phyloP scores from a whole-genome alignment of 331 rosid species.

The Acacia concinna region DNA sequence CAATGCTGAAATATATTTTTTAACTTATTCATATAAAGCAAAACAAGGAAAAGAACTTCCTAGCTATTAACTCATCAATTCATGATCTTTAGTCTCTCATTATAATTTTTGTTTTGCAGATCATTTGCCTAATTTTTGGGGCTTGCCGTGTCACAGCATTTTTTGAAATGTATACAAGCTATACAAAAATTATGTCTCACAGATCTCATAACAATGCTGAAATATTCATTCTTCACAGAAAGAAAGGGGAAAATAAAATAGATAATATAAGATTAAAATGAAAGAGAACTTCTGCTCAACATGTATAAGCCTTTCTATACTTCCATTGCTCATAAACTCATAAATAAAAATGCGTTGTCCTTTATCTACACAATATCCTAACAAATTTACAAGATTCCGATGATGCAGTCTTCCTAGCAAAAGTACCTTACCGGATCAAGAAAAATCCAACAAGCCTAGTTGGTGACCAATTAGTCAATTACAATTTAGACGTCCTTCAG shows the following conservation, averaged over 20 bases:
- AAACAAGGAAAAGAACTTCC: not conserved
- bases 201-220: not conserved
- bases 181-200: not conserved
- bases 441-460: not conserved
- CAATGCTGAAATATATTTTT: not conserved
- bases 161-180: not conserved
- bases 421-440: constrained; percentile 38
- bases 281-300: constrained; percentile 35
- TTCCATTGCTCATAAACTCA: constrained; percentile 72
- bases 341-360: constrained; percentile 60
- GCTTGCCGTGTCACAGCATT: not conserved
- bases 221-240: not conserved
- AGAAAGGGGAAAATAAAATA: not conserved
- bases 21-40: not conserved
- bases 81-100: not conserved
- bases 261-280: not conserved
- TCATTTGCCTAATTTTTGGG: not conserved
- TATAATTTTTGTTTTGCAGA: not conserved
- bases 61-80: not conserved
- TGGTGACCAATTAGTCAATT: not conserved
- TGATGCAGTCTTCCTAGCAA: constrained; percentile 76
- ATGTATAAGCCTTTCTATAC: constrained; percentile 58
- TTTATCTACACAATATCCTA: constrained; percentile 73
- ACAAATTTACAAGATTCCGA: constrained; percentile 68
- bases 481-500: not conserved